These are phyloP conservation scores for Phaeophleospora eucalypticola DNA, from an alignment of 2,329 filamentous ascomycete species.

Conservation along the genomic window DNA sequence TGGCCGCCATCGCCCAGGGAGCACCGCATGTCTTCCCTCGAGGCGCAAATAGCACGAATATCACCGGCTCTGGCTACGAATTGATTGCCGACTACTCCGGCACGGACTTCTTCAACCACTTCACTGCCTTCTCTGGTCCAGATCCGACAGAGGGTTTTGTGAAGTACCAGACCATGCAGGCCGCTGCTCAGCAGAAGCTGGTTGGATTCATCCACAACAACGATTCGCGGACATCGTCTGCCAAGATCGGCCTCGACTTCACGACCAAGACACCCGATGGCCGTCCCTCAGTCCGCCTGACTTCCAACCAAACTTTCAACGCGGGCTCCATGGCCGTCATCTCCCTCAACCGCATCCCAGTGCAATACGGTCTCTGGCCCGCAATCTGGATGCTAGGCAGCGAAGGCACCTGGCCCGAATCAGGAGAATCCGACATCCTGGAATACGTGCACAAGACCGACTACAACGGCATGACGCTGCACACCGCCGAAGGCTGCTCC, in stretches of 20 bases:
- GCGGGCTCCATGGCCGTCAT: slow-evolving; percentile 47
- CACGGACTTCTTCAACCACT: slow-evolving; percentile 42
- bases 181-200: slow-evolving; percentile 37
- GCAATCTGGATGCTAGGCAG: slow-evolving; percentile 42
- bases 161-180: slow-evolving; percentile 15
- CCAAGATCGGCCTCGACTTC: slow-evolving; percentile 47
- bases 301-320: slow-evolving; percentile 45
- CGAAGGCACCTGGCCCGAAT: slow-evolving; percentile 34
- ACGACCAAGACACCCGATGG: slow-evolving; percentile 34
- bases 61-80: slow-evolving; percentile 18
- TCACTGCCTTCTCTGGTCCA: slow-evolving; percentile 40
- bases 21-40: not conserved
- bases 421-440: slow-evolving; percentile 48
- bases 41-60: not conserved
- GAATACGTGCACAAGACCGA: slow-evolving; percentile 44
- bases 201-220: slow-evolving; percentile 40
- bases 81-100: slow-evolving; percentile 30
- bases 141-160: slow-evolving; percentile 44
- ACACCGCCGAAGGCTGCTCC: slow-evolving; percentile 43
- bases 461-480: slow-evolving; percentile 45
- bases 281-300: slow-evolving; percentile 46
- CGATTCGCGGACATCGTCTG: slow-evolving; percentile 28
- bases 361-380: slow-evolving; percentile 51
- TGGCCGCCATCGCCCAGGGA: slow-evolving; percentile 13
- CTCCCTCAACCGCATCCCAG: slow-evolving; percentile 51